phyloP scores from a whole-genome alignment of 2,329 filamentous ascomycete species.

The Colletotrichum horii region DNA sequence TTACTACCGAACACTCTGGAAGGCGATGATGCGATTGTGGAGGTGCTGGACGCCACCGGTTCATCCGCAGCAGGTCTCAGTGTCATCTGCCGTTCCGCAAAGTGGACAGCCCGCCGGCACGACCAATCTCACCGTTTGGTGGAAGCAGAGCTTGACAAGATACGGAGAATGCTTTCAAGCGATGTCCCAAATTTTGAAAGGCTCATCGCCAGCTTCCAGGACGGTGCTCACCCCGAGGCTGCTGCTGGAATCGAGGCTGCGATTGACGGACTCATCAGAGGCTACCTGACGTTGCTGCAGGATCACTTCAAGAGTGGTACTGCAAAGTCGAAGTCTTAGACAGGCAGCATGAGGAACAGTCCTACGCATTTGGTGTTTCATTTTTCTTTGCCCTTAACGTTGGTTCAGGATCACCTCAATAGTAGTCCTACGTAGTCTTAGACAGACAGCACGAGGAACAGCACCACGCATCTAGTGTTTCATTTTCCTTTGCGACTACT shows the following conservation, averaged over 20 bases:
- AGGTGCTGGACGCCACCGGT: not conserved
- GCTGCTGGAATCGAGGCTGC: not conserved
- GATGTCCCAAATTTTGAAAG: not conserved
- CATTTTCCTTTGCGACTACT: not conserved
- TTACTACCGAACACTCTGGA: not conserved
- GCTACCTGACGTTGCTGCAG: not conserved
- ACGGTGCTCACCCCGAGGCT: not conserved
- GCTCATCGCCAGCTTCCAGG: not conserved
- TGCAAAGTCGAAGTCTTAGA: not conserved
- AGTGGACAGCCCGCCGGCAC: not conserved
- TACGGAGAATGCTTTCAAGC: not conserved
- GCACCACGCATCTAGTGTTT: not conserved
- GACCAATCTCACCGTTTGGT: not conserved
- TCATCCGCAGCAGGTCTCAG: not conserved
- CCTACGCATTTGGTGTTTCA: not conserved
- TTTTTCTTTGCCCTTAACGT: not conserved
- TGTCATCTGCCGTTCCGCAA: not conserved
- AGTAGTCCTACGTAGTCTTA: not conserved
- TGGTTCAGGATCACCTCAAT: not conserved
- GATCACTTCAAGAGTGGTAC: not conserved
- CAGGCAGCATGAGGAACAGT: not conserved
- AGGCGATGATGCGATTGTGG: not conserved
- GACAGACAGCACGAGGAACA: not conserved
- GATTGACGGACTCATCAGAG: not conserved
- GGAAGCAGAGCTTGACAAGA: not conserved